Evolutionary conservation across 2,329 filamentous ascomycete species (phyloP), one percentile per base, ranked within the genome.

Genomic region (Penicillium paneum): DNA sequence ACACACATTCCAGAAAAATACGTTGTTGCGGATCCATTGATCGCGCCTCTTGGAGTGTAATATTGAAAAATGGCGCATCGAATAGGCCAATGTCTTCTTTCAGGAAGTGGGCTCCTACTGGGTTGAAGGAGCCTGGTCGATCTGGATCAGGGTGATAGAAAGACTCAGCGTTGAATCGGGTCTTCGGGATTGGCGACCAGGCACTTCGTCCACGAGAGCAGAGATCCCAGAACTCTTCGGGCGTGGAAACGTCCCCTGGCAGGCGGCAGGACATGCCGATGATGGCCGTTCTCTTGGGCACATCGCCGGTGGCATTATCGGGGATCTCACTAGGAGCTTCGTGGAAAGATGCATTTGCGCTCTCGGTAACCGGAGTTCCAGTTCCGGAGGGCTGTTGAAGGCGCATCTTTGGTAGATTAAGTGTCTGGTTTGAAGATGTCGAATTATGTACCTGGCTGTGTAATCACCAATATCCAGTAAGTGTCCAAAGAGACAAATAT

Each of bases 31-130:
- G 65, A n/a, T 53, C 50, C 36, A 68, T 58, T 0, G 60, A 55
- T 15, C 58, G 55, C 11, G 64, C 66, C 49, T 66, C 64, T 43
- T 63, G 57, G 0, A 61, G 55, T 2, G 60, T 64, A 21, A 68
- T 67, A n/a, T 62, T 64, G 56, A 68, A 68, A 45, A 68, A 68
- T 4, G 63, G 60, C 12, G 65, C 65, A 50, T 68, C 66, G 50
- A 68, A 68, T 8, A 57, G 36, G 1, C 56, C 60, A 8, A 65
- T 43, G 55, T 68, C 66, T 40, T 67, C 59, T n/a, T 59, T 52
- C n/a, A 68, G 49, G 43, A 68, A 68, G 44, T 67, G 62, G 2
- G 60, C 66, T 21, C 65, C 66, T 31, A 34, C 34, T 1, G 61
- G 55, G 43, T 64, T 66, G 49, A 65, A 59, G 7, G 56, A 62